Conservation (phyloP, 495 filamentous ascomycete genomes). For the Copromyces sp. region DNA sequence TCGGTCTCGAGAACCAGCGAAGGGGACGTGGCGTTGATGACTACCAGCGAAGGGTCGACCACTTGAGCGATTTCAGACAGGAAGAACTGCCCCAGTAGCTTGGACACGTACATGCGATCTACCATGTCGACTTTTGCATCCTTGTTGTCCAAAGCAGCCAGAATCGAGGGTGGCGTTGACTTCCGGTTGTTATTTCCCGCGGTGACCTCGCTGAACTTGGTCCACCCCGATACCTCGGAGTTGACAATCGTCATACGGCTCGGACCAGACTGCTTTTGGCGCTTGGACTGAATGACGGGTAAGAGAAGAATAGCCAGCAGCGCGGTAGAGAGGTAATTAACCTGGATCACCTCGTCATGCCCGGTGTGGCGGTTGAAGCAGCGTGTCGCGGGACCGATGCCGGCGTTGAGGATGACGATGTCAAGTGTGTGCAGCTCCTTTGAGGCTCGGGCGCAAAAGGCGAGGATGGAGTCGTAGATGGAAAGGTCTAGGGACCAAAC, state of each 20-base stretch:
- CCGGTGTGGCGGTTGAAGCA: constrained; percentile 15
- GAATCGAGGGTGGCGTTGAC: constrained; percentile 14
- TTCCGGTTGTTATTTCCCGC: not conserved
- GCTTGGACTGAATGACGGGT: constrained; percentile 26
- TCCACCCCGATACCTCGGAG: constrained; percentile 6
- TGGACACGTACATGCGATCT: constrained; percentile 25
- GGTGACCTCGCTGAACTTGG: not conserved
- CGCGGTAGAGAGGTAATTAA: constrained; percentile 41
- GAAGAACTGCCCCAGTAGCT: constrained; percentile 30
- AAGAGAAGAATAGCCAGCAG: constrained; percentile 28
- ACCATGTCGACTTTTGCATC: constrained; percentile 7
- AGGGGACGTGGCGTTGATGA: constrained; percentile 35
- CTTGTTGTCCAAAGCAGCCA: constrained; percentile 26
- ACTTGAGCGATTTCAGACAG: constrained; percentile 16
- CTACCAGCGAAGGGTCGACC: constrained; percentile 25
- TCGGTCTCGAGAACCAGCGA: constrained; percentile 28
- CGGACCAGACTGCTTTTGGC: not conserved
- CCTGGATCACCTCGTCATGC: constrained; percentile 37
- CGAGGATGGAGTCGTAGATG: constrained; percentile 28
- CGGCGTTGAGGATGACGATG: constrained; percentile 41
- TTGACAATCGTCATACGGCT: constrained; percentile 5
- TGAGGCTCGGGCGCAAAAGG: constrained; percentile 28
- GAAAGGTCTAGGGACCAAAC: constrained; percentile 46
- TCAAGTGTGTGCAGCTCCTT: constrained; percentile 32
- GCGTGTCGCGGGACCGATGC: constrained; percentile 15